Evolutionary conservation across 2,329 filamentous ascomycete genomes (phyloP).

Genomic region (Colletotrichum horii): DNA sequence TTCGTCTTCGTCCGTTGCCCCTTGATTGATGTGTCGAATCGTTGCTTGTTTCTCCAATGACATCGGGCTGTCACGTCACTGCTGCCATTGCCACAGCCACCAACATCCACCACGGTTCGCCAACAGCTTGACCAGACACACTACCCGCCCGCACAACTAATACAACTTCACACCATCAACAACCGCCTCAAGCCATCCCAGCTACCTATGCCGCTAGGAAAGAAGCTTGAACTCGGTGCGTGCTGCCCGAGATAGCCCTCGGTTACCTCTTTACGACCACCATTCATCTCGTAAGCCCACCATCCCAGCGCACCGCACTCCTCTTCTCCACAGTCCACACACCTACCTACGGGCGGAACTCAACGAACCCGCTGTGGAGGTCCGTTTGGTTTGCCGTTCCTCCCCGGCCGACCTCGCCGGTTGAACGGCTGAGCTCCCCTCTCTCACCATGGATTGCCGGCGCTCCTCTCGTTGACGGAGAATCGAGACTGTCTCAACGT

Average conservation of each 20-base stretch:
- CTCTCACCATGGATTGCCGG: not conserved
- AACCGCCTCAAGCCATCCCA: not conserved
- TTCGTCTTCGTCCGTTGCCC: not conserved
- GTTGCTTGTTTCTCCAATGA: slow-evolving; percentile 8
- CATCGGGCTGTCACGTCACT: slow-evolving; percentile 8
- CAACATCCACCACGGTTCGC: not conserved
- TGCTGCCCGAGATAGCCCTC: not conserved
- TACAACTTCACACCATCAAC: not conserved
- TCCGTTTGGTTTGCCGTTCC: slow-evolving; percentile 16
- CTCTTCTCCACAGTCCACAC: slow-evolving; percentile 7
- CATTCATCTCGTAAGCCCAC: not conserved
- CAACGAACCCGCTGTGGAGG: slow-evolving; percentile 18
- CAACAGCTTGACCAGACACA: not conserved
- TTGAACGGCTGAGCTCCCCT: slow-evolving; percentile 13
- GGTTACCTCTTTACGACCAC: not conserved
- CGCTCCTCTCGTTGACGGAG: not conserved
- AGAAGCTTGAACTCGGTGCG: slow-evolving; percentile 12
- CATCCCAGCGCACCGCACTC: not conserved
- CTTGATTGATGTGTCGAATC: not conserved
- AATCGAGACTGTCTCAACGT: slow-evolving; percentile 10
- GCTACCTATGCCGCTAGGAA: slow-evolving; percentile 7
- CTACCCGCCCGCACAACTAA: not conserved
- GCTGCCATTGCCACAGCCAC: not conserved
- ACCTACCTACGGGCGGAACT: slow-evolving; percentile 3
- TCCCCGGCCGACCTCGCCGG: slow-evolving; percentile 5